Conservation (phyloP, 2,329 filamentous ascomycete genomes). For the Tolypocladium paradoxum region DNA sequence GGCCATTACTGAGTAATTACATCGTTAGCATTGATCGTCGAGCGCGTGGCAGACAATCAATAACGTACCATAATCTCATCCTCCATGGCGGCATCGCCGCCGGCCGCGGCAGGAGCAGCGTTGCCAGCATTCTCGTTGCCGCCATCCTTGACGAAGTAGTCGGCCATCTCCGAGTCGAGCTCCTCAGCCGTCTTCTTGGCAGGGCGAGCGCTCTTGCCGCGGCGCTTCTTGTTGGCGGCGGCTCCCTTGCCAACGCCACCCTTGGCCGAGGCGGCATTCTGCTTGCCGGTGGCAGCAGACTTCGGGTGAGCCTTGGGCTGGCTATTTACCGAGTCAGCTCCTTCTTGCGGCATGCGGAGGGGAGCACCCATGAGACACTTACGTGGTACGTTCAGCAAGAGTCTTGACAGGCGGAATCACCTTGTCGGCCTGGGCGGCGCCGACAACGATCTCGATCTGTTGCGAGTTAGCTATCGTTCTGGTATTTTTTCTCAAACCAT, state of each 20-base stretch:
- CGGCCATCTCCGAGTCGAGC: conserved; percentile 93
- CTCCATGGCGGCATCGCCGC: conserved; percentile 53
- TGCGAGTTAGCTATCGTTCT: conserved; percentile 11
- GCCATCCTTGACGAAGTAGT: conserved; percentile 63
- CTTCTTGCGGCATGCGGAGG: neutral
- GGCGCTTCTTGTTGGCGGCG: conserved; percentile 42
- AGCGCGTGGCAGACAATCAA: neutral
- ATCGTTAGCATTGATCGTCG: neutral
- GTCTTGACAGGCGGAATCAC: conserved; percentile 56
- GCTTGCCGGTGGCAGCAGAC: conserved; percentile 67
- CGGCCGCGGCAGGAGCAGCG: conserved; percentile 34
- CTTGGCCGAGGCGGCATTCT: conserved; percentile 38
- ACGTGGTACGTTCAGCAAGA: conserved; percentile 72
- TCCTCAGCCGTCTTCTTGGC: conserved; percentile 88
- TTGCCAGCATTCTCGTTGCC: conserved; percentile 34
- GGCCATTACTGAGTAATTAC: neutral
- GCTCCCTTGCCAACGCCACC: conserved; percentile 32
- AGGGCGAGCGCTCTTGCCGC: conserved; percentile 50
- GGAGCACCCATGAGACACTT: conserved; percentile 23
- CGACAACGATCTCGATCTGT: conserved; percentile 84
- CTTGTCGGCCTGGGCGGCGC: conserved; percentile 59
- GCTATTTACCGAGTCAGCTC: conserved; percentile 10
- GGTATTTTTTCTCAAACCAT: neutral
- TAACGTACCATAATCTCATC: conserved; percentile 46
- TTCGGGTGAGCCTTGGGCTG: conserved; percentile 51